These are phyloP conservation scores for Penicillium brevicompactum DNA, from an alignment of 2,329 filamentous ascomycete genomes.

Conservation along the genomic window DNA sequence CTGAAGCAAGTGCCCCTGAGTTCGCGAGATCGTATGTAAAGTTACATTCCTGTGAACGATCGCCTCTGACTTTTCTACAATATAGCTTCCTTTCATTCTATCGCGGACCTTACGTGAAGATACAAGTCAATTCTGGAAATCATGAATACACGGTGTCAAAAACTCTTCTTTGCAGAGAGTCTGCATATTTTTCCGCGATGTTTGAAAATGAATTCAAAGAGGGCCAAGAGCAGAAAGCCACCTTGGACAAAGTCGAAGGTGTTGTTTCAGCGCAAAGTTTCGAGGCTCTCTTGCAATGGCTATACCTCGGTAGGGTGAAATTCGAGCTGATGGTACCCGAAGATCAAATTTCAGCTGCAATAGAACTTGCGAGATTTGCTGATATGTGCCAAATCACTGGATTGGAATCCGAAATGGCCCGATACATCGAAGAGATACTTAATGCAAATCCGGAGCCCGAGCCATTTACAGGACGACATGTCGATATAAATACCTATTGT, in stretches of 20 bases:
- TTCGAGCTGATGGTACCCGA: not conserved
- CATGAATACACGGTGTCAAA: conserved; percentile 8
- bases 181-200: conserved; percentile 7
- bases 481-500: not conserved
- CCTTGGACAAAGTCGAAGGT: conserved; percentile 1
- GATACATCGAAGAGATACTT: not conserved
- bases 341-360: conserved; percentile 4
- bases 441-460: too few relatives aligned
- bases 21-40: not conserved
- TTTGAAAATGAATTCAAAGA: conserved; percentile 6
- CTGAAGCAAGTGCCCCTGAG: not conserved
- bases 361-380: conserved; percentile 12
- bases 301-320: conserved; percentile 5
- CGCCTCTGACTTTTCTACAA: not conserved
- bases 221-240: conserved; percentile 4
- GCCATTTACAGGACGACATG: too few relatives aligned
- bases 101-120: conserved; percentile 5
- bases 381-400: conserved; percentile 2
- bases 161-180: conserved; percentile 9
- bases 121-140: not conserved
- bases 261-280: conserved; percentile 5
- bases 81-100: conserved; percentile 6
- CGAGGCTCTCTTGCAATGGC: conserved; percentile 11
- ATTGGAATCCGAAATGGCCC: not conserved
- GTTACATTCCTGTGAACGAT: not conserved